Conservation (phyloP, 441 rosid species). For the Pelargonium myrrhifolium region DNA sequence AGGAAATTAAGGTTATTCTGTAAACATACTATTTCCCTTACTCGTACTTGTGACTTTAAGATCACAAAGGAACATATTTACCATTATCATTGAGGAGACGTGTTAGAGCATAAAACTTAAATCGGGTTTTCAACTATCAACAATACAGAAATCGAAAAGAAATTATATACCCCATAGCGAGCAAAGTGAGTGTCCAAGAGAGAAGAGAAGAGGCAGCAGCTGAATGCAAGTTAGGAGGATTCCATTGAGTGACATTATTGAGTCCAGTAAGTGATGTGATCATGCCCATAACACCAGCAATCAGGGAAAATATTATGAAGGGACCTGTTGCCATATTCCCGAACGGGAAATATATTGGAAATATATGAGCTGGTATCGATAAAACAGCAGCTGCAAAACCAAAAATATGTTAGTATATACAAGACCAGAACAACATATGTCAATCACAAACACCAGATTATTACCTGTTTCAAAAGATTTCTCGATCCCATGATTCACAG, state of each 20-base stretch:
- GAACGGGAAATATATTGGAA: constrained; percentile 71
- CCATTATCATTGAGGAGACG: background rate
- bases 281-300: constrained; percentile 72
- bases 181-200: constrained; percentile 58
- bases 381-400: constrained; percentile 51
- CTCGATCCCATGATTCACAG: constrained; percentile 57
- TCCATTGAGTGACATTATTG: constrained; percentile 39
- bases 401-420: background rate
- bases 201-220: constrained; percentile 65
- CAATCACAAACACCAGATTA: background rate
- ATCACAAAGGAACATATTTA: background rate
- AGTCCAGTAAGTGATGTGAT: constrained; percentile 63
- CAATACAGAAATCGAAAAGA: background rate
- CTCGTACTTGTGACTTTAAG: too few relatives aligned
- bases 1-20: background rate
- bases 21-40: background rate
- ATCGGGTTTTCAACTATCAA: too few relatives aligned
- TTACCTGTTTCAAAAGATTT: constrained; percentile 54
- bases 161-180: constrained; percentile 63
- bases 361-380: constrained; percentile 59
- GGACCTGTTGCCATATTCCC: constrained; percentile 85
- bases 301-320: constrained; percentile 58
- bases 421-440: background rate
- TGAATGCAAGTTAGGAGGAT: constrained; percentile 42
- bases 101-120: background rate